Evolutionary conservation across 257 asterid genomes (phyloP).

Genomic region (Phtheirospermum japonicum): DNA sequence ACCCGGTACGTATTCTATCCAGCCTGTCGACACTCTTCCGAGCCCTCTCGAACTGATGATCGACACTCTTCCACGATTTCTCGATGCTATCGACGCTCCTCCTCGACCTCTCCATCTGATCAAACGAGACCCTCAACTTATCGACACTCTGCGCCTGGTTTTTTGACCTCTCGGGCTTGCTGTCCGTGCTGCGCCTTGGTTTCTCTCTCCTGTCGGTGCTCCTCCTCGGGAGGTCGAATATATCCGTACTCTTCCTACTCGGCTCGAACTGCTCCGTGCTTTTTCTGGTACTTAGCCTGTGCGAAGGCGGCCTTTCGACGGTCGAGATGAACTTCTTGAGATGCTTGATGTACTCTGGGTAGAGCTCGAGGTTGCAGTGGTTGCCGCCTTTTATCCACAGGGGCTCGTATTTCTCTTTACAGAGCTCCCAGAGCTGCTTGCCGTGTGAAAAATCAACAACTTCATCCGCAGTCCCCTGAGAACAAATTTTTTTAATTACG

Average conservation of each 20-base stretch:
- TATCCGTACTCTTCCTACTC: conserved; percentile 67
- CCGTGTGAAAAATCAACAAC: conserved; percentile 88
- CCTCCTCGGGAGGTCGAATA: conserved; percentile 67
- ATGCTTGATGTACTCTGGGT: conserved; percentile 77
- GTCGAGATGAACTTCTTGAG: conserved; percentile 73
- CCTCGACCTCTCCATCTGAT: conserved; percentile 79
- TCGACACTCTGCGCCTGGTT: conserved; percentile 50
- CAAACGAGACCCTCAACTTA: conserved; percentile 56
- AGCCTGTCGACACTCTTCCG: conserved; percentile 51
- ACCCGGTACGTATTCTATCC: conserved; percentile 48
- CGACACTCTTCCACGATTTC: conserved; percentile 68
- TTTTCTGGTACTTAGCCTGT: conserved; percentile 65
- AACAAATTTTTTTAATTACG: no score
- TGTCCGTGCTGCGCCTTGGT: conserved; percentile 74
- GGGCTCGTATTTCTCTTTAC: conserved; percentile 84
- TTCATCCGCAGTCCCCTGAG: conserved; percentile 88
- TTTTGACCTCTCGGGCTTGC: conserved; percentile 53
- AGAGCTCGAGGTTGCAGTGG: conserved; percentile 79
- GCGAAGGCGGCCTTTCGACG: conserved; percentile 68
- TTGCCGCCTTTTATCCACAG: conserved; percentile 85
- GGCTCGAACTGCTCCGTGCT: conserved; percentile 66
- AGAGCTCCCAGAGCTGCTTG: conserved; percentile 83
- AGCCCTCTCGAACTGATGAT: conserved; percentile 44
- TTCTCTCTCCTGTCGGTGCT: conserved; percentile 86
- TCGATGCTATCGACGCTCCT: conserved; percentile 83